phyloP scores from a whole-genome alignment of 345 rosid genomes.

The Dipteronia dyeriana region DNA sequence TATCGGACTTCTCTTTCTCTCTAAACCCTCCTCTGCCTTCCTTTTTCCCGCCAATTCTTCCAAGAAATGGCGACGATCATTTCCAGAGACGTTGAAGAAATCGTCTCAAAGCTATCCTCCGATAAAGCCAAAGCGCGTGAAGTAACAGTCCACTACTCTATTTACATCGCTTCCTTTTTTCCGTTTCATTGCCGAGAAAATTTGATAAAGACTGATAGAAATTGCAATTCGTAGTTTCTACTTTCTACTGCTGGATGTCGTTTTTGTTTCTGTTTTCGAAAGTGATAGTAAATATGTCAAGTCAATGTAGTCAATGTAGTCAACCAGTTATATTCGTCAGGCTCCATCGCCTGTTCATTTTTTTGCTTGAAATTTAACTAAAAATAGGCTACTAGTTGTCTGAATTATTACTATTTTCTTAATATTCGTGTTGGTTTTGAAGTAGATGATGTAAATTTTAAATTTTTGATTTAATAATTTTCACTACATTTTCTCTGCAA shows the following conservation, averaged over 20 bases:
- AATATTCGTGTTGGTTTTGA: neutral
- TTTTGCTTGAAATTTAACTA: neutral
- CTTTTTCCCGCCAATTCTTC: slow-evolving; percentile 13
- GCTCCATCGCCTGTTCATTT: neutral
- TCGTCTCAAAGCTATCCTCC: slow-evolving; percentile 85
- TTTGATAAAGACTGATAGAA: no score
- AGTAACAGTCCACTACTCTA: slow-evolving; percentile 37
- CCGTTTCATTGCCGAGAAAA: slow-evolving; percentile 20
- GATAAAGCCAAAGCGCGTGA: slow-evolving; percentile 88
- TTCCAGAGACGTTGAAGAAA: slow-evolving; percentile 76
- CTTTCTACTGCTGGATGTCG: slow-evolving; percentile 3
- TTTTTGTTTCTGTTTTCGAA: neutral
- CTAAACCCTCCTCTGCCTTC: neutral
- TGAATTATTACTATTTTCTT: neutral
- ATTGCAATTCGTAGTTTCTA: slow-evolving; percentile 5
- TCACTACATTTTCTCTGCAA: neutral
- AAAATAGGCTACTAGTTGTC: neutral
- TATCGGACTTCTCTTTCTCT: neutral
- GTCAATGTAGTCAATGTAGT: neutral
- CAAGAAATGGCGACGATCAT: slow-evolving; percentile 43
- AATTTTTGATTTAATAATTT: no score
- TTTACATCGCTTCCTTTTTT: slow-evolving; percentile 9
- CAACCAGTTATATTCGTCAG: neutral
- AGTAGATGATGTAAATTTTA: neutral
- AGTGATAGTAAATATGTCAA: no score